These are phyloP conservation scores for Melaleuca quinquenervia DNA, from an alignment of 345 rosid genomes.

Conservation along the genomic window DNA sequence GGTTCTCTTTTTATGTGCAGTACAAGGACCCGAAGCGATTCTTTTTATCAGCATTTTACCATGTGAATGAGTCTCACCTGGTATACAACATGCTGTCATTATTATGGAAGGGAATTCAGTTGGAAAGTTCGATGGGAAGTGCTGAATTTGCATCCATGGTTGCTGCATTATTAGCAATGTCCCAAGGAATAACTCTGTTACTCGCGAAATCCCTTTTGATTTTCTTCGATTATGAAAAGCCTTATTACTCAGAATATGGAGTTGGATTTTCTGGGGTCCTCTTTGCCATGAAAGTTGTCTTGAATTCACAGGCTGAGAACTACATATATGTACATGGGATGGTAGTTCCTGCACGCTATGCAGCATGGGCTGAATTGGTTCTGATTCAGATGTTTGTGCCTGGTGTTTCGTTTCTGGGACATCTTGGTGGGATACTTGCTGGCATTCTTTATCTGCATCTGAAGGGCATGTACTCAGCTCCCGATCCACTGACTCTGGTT, in stretches of 20 bases:
- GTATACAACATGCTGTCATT: conserved; percentile 89
- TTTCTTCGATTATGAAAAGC: conserved; percentile 40
- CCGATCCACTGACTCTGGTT: conserved; percentile 39
- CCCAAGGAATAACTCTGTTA: conserved; percentile 75
- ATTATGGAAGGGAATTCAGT: conserved; percentile 84
- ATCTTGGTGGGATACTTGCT: conserved; percentile 91
- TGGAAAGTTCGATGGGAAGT: conserved; percentile 90
- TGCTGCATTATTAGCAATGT: conserved; percentile 56
- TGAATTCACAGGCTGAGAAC: conserved; percentile 59
- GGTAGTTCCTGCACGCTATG: conserved; percentile 59
- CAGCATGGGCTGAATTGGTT: conserved; percentile 92
- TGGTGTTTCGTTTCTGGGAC: conserved; percentile 83
- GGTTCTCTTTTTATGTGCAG: conserved; percentile 24
- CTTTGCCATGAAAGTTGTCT: conserved; percentile 92
- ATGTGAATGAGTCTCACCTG: conserved; percentile 71
- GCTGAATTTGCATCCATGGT: conserved; percentile 74
- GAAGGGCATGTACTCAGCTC: conserved; percentile 39
- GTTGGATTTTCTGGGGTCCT: conserved; percentile 93
- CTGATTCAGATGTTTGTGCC: conserved; percentile 90
- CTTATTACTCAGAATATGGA: conserved; percentile 59
- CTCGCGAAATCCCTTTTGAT: conserved; percentile 57
- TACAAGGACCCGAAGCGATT: conserved; percentile 66
- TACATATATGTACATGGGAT: conserved; percentile 57
- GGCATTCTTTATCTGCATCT: conserved; percentile 70
- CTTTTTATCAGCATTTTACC: conserved; percentile 81